Conservation (phyloP, 179 eudicot species). For the Beta corolliflora region DNA sequence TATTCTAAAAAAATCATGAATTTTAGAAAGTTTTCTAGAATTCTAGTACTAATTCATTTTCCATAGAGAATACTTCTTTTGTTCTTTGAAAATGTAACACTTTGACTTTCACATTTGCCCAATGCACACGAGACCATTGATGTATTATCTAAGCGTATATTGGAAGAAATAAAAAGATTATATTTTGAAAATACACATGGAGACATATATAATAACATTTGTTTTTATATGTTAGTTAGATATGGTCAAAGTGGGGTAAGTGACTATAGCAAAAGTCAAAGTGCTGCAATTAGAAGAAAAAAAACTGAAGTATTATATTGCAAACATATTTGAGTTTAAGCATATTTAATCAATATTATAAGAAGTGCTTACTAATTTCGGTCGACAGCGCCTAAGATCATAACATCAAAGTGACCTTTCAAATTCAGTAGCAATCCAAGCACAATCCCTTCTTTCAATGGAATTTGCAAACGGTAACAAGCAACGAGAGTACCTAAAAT, state of each 20-base stretch:
- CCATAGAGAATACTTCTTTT: background rate
- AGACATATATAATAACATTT: too few species aligned
- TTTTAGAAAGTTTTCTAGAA: background rate
- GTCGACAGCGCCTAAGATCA: slow-evolving; percentile 42
- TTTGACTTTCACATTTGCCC: too few species aligned
- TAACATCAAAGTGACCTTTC: slow-evolving; percentile 89
- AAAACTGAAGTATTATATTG: background rate
- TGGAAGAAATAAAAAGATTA: too few species aligned
- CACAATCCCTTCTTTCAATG: slow-evolving; percentile 65
- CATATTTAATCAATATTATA: background rate
- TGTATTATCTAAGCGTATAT: too few species aligned
- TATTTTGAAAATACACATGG: too few species aligned
- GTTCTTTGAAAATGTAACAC: too few species aligned
- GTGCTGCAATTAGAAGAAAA: too few species aligned
- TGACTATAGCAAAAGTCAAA: too few species aligned
- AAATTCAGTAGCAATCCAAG: slow-evolving; percentile 73
- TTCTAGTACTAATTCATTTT: background rate
- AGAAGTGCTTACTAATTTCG: slow-evolving; percentile 22
- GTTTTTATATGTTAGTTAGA: too few species aligned
- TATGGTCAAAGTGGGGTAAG: too few species aligned
- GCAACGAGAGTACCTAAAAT: slow-evolving; percentile 73
- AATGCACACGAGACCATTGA: too few species aligned
- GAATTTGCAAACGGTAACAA: slow-evolving; percentile 62
- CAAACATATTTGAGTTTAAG: background rate
- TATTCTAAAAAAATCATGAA: background rate